phyloP scores from a whole-genome alignment of 257 asterid genomes.

The Nicotiana tomentosiformis region DNA sequence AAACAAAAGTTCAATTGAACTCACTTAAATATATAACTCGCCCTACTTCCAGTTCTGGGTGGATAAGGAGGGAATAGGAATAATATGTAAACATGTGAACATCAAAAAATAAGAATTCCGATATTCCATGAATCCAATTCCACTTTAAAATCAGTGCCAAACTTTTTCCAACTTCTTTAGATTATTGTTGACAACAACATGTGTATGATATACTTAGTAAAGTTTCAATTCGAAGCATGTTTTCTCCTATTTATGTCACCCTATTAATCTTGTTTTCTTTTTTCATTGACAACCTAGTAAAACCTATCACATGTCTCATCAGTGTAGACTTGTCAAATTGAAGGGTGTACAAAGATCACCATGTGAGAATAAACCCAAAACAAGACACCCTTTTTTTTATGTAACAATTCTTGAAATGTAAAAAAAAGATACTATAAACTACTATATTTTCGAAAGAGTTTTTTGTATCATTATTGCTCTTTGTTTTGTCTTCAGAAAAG shows the following conservation, averaged over 20 bases:
- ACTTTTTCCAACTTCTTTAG: neutral
- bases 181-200: conserved; percentile 1
- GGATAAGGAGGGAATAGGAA: neutral
- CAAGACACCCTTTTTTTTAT: neutral
- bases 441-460: neutral
- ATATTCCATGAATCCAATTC: neutral
- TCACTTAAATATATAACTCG: too few species aligned
- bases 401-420: neutral
- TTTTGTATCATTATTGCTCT: neutral
- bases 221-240: neutral
- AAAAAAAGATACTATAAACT: neutral
- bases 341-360: neutral
- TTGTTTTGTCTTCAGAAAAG: neutral
- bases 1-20: too few species aligned
- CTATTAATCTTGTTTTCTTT: neutral
- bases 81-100: neutral
- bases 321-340: neutral
- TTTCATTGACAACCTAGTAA: neutral
- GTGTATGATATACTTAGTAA: neutral
- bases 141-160: neutral
- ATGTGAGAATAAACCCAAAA: neutral
- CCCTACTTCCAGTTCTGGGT: neutral
- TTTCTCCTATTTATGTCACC: neutral
- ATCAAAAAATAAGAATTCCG: neutral
- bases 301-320: neutral